Base-by-base conservation (phyloP, 192 early-diverging fungal genomes). In the Podochytrium sp. region DNA sequence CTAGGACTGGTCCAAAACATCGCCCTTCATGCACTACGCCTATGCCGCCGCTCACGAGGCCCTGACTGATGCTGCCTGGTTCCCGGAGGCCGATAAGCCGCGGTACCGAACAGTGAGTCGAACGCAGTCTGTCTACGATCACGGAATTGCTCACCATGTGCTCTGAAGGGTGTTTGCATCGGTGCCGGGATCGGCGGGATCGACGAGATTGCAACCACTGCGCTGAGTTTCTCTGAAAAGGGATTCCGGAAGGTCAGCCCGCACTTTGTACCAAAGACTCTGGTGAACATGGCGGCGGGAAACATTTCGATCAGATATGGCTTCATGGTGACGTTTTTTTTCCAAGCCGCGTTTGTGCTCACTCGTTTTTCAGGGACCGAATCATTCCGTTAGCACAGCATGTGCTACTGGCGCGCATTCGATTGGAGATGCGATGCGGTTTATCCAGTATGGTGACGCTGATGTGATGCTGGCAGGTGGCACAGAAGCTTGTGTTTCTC, bases 391-490 rank as follows among this genome's bases (percentile, higher is more conserved):
- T 0, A 92, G 94, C 2, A 98, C 97, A 0, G 97, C 97, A 0
- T 98, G 97, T 71, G 93, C 97, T 1, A 97, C 97, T 3, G 97
- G 97, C 3, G 95, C 95, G 1, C 95, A 98, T 76, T 86, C 97
- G 0, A 89, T 98, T 34, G 97, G 95, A 29, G 97, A 98, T 68
- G 97, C 97, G 0, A 90, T 90, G 85, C 85, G 97, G 34, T 96
- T 95, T 74, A 98, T 98, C 73, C 85, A 90, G 50, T 93, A 84
- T 67, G 94, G 92, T 34, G 97, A 98, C 62, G 94, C 95, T 4
- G 94, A 97, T 78, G 95, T 98, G 3, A 96, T 98, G 92, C 79
- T 98, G 12, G 95, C 95, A 1, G 97, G 97, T 34, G 95, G 93
- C 10, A 79, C 93, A 1, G 97, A 98, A 77, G 87, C 95, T 1